Percentiles rank a stretch among this genome's conserved stretches.
phyloP scores from a whole-genome alignment of 1,284 basidiomycete genomes.

The Ganoderma multipileum region DNA sequence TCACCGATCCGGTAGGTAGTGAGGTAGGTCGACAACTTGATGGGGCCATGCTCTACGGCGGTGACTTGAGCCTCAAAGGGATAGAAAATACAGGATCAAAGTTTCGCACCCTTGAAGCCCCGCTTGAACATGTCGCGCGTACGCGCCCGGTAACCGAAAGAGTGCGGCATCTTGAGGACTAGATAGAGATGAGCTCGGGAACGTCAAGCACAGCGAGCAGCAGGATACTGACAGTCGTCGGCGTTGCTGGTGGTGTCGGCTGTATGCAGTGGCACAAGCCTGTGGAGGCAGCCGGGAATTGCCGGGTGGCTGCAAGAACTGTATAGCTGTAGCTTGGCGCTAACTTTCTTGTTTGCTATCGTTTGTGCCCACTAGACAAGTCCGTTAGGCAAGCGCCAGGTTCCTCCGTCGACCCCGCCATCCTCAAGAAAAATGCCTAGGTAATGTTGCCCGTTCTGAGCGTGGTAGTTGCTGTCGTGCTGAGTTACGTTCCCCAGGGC shows the following conservation, averaged over 20 bases:
- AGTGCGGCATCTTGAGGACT: slow-evolving; percentile 96
- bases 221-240: slow-evolving; percentile 45
- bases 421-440: slow-evolving; percentile 82
- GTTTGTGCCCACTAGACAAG: slow-evolving; percentile 32
- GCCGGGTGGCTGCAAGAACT: slow-evolving; percentile 47
- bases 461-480: slow-evolving; percentile 31
- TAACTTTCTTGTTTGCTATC: slow-evolving; percentile 38
- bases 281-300: slow-evolving; percentile 29
- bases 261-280: slow-evolving; percentile 28
- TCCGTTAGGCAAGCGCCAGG: slow-evolving; percentile 38
- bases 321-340: slow-evolving; percentile 51
- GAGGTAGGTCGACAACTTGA: slow-evolving; percentile 94
- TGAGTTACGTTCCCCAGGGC: slow-evolving; percentile 65
- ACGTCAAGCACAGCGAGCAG: slow-evolving; percentile 34
- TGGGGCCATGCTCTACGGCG: slow-evolving; percentile 84
- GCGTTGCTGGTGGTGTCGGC: slow-evolving; percentile 47
- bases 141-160: slow-evolving; percentile 99
- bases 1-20: slow-evolving; percentile 95
- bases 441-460: slow-evolving; percentile 52
- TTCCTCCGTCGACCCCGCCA: slow-evolving; percentile 44
- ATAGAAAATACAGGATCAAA: slow-evolving; percentile 20
- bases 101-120: slow-evolving; percentile 85
- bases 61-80: slow-evolving; percentile 19
- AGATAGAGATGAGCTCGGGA: slow-evolving; percentile 29
- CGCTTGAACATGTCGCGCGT: slow-evolving; percentile 99